Evolutionary conservation across 2,329 filamentous ascomycete species (phyloP), one percentile per base, ranked within the genome.

Genomic region (Allantophomopsis lycopodina): DNA sequence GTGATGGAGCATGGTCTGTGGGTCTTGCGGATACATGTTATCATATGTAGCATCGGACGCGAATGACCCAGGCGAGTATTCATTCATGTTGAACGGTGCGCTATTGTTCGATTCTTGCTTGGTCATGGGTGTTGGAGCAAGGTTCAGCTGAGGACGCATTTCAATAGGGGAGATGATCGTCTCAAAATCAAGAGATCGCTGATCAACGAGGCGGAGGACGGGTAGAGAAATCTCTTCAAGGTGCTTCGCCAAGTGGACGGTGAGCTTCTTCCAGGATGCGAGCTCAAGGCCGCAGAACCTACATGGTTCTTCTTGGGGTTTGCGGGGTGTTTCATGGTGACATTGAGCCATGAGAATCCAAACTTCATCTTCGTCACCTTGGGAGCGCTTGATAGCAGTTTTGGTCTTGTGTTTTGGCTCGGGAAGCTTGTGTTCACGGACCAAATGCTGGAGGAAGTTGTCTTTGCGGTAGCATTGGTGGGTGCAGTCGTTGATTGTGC

Each of bases 181-280:
- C 48, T 82, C 74, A 7, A 67, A 65, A 17, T 70, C 64, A 14
- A 79, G 60, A 36, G 67, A 63, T 44, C 60, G 66, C 32, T 60
- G 58, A 23, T 65, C 65, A 3, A 79, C 73, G 2, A 79, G 64
- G 13, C 65, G 62, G 41, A 94, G 65, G 23, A 94, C 74, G 0
- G 88, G 87, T 53, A 94, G 72, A 51, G 83, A 84, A 53, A 94
- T 83, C 48, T 86, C 78, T 58, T 94, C 86, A 86, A 95, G 91
- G 57, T 95, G 88, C 58, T 89, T 89, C 37, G 86, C 86, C 55
- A 94, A 62, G 60, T 94, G 88, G n/a, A 91, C 85, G 1, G 84
- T 93, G 44, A 94, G 64, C 61, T 93, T 93, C 68, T 94, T 94
- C 86, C 86, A 94, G 32, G 76, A 84, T 28, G 73, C 76, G 57